phyloP scores from a whole-genome alignment of 768 basidiomycete species.

The Baorangia bicolor region DNA sequence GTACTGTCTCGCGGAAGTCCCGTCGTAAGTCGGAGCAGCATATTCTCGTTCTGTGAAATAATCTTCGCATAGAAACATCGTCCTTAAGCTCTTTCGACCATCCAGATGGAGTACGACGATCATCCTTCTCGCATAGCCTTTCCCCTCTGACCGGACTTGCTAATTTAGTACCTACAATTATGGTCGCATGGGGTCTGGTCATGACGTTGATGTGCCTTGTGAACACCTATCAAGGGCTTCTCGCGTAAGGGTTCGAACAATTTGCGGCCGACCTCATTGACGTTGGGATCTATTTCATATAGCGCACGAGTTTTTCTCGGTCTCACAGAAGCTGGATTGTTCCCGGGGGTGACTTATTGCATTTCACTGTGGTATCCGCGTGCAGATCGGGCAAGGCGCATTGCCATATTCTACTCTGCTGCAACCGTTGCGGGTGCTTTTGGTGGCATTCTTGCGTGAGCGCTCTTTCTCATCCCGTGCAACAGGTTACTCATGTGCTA shows the following conservation, averaged over 20 bases:
- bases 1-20: constrained; percentile 40
- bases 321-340: constrained; percentile 46
- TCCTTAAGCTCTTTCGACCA: constrained; percentile 36
- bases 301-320: constrained; percentile 46
- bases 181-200: constrained; percentile 40
- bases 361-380: constrained; percentile 62
- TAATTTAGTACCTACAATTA: constrained; percentile 38
- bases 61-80: constrained; percentile 34
- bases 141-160: constrained; percentile 7
- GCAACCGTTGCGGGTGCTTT: constrained; percentile 54
- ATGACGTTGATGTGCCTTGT: constrained; percentile 41
- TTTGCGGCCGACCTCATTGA: neutral
- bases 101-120: constrained; percentile 36
- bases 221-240: constrained; percentile 30
- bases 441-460: constrained; percentile 50
- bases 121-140: neutral
- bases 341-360: constrained; percentile 42
- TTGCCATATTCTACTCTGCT: constrained; percentile 64
- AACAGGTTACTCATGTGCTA: neutral
- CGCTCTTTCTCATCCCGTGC: neutral
- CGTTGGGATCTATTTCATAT: neutral
- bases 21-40: constrained; percentile 31
- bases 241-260: constrained; percentile 27
- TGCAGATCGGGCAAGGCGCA: constrained; percentile 54
- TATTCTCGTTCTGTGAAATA: neutral